phyloP scores from a whole-genome alignment of 2,329 filamentous ascomycete species.

The Podosphaera xanthii region DNA sequence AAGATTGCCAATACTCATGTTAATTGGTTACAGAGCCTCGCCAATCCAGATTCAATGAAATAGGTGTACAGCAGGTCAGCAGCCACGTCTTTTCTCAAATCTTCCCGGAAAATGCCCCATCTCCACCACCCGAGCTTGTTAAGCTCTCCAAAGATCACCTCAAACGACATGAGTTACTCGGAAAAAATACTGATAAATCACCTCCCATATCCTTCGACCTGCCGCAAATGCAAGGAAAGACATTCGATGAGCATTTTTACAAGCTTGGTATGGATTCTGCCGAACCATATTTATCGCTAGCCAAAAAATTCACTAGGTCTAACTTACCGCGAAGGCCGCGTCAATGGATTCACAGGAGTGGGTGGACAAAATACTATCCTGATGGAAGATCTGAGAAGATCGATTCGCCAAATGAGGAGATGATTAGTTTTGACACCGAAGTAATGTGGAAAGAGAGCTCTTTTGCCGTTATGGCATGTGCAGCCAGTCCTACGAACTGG shows the following conservation, averaged over 20 bases:
- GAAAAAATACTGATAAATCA: conserved; percentile 64
- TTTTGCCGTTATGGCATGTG: conserved; percentile 93
- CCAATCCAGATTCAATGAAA: conserved; percentile 62
- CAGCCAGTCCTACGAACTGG: conserved; percentile 73
- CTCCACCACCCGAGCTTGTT: conserved; percentile 49
- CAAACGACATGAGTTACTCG: conserved; percentile 61
- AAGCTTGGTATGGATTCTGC: conserved; percentile 68
- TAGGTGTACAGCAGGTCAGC: conserved; percentile 87
- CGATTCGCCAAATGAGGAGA: conserved; percentile 52
- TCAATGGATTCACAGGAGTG: conserved; percentile 57
- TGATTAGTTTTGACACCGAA: conserved; percentile 88
- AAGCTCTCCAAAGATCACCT: conserved; percentile 65
- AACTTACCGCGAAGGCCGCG: conserved; percentile 35
- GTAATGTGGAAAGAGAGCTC: conserved; percentile 86
- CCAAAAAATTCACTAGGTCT: conserved; percentile 49
- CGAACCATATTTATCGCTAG: conserved; percentile 56
- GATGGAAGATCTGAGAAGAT: conserved; percentile 54
- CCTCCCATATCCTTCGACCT: conserved; percentile 69
- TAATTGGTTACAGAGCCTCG: conserved; percentile 14
- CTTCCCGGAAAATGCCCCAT: conserved; percentile 36
- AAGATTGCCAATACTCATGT: too few relatives aligned
- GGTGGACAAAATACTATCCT: conserved; percentile 79
- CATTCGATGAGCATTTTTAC: conserved; percentile 84
- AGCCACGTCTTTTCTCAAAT: conserved; percentile 61
- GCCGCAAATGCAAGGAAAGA: conserved; percentile 53